Conservation (phyloP, 202 grass and related monocot genomes). For the Panicum hallii region DNA sequence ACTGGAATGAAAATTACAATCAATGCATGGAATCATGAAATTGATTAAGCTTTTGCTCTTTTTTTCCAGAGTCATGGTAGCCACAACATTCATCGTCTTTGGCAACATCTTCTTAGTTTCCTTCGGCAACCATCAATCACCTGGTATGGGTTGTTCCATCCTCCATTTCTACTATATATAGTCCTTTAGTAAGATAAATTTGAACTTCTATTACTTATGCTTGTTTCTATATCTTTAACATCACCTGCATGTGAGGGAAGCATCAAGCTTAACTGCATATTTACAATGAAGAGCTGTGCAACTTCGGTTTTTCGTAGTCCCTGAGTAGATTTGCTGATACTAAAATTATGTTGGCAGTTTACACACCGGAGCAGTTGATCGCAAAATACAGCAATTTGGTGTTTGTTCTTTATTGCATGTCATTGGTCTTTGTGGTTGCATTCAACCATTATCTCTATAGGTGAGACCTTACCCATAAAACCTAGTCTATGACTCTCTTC, state of each 20-base stretch:
- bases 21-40: constrained; percentile 37
- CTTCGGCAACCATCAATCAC: constrained; percentile 98
- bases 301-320: constrained; percentile 10
- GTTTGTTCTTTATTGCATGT: constrained; percentile 93
- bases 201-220: neutral
- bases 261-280: constrained; percentile 28
- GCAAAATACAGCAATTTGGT: constrained; percentile 94
- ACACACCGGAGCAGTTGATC: constrained; percentile 88
- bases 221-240: constrained; percentile 32
- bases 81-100: constrained; percentile 92
- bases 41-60: constrained; percentile 37
- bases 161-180: constrained; percentile 41
- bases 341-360: constrained; percentile 68
- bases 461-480: constrained; percentile 59
- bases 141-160: constrained; percentile 63
- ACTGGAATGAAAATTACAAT: constrained; percentile 27
- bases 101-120: constrained; percentile 97
- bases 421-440: constrained; percentile 79
- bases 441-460: constrained; percentile 91
- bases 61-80: constrained; percentile 87
- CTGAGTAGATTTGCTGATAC: constrained; percentile 40
- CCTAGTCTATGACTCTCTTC: neutral
- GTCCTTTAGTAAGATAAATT: constrained; percentile 11
- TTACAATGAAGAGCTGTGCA: constrained; percentile 14
- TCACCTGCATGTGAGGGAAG: neutral